These are phyloP conservation scores for Akanthomyces dipterigenus DNA, from an alignment of 2,329 filamentous ascomycete species.

Conservation along the genomic window DNA sequence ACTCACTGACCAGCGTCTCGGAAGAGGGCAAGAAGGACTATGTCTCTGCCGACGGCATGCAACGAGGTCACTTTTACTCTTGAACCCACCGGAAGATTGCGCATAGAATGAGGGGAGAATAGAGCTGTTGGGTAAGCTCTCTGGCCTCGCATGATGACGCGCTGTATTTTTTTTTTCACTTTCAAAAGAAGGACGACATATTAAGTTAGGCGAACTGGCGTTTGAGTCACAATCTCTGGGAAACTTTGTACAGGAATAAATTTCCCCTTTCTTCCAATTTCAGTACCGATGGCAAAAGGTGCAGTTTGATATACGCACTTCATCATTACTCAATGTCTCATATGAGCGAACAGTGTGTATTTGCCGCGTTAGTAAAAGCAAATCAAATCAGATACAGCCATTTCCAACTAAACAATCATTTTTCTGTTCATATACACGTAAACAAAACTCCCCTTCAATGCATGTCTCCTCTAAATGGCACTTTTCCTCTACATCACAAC, in stretches of 20 bases:
- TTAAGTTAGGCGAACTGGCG: slow-evolving; percentile 6
- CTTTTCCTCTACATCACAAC: background rate
- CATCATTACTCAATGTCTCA: background rate
- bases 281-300: background rate
- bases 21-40: slow-evolving; percentile 45
- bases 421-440: background rate
- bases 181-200: background rate
- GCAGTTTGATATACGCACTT: background rate
- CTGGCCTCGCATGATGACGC: background rate
- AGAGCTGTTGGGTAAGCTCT: background rate
- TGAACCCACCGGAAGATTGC: slow-evolving; percentile 20
- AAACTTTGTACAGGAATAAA: background rate
- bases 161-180: background rate
- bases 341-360: background rate
- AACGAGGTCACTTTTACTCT: slow-evolving; percentile 53
- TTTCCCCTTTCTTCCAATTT: background rate
- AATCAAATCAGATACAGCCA: background rate
- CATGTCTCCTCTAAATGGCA: background rate
- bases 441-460: slow-evolving; percentile 6
- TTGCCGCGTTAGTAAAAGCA: background rate
- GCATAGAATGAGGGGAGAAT: background rate
- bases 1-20: slow-evolving; percentile 41
- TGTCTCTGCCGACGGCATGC: slow-evolving; percentile 47
- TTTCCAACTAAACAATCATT: background rate
- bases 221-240: background rate